Evolutionary conservation across 179 eudicot genomes (phyloP), one percentile per base, ranked within the genome.

Genomic region (Monotropa hypopitys): DNA sequence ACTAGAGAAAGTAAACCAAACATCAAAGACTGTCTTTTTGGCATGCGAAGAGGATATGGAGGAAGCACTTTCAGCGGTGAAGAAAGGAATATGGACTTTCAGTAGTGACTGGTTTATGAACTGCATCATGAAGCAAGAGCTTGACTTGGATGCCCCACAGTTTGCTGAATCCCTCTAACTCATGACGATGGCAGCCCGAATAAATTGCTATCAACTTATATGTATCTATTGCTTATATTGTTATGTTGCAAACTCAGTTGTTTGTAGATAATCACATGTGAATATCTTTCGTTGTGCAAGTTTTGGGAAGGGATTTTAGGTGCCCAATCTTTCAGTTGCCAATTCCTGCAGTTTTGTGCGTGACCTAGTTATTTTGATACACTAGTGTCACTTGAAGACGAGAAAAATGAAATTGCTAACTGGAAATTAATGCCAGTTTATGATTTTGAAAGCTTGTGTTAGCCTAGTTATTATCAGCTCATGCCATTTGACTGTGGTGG

Each of bases 41-140:
- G 97, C 96, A 38, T 85, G 90, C 69, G 98, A 92, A 78, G 96
- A 90, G 76, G 93, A 93, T 82, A 90, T 87, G 92, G 93, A 89
- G 72, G 98, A 92, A 86, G 97, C 97, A 74, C 78, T 88, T 77
- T 42, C 81, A 71, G 97, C 96, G 50, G 87, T 84, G 73, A 85
- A 83, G 83, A 83, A 81, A 74, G 96, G 97, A 73, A 81, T 90
- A 72, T 77, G 80, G 76, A 92, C 93, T 50, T 93, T 89, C 78
- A 88, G 85, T 66, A 77, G 84, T 63, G 97, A 93, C 23, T 93
- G 98, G 98, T 85, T 93, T 68, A 90, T 92, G 93, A 89, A 74
- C 83, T 90, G 96, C 79, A 80, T 93, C 66, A 87, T 93, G 98
- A 93, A 73, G 81, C 98, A 93, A 88, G 95, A 91, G 59, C 90